phyloP scores from a whole-genome alignment of 345 rosid genomes.

The Ricinus communis region DNA sequence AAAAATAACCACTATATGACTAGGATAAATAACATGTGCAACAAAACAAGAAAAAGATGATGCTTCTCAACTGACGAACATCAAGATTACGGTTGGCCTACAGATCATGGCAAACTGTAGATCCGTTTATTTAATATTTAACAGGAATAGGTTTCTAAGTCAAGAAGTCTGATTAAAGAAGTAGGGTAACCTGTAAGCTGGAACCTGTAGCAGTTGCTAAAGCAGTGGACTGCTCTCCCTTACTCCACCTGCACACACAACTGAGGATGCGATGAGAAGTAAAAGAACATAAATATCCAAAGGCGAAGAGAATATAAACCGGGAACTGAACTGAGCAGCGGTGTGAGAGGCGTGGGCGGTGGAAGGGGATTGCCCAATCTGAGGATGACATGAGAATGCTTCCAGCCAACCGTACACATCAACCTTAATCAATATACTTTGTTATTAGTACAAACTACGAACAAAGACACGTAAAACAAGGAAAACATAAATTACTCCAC shows the following conservation, averaged over 20 bases:
- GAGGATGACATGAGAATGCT: conserved; percentile 91
- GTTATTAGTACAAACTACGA: no score
- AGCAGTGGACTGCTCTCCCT: conserved; percentile 84
- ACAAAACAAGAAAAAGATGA: no score
- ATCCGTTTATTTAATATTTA: no score
- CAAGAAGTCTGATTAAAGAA: conserved; percentile 11
- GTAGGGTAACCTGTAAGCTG: conserved; percentile 52
- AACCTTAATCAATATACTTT: conserved; percentile 32
- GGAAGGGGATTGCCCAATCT: conserved; percentile 63
- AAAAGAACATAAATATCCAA: no score
- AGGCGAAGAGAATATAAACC: no score
- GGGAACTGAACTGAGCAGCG: conserved; percentile 44
- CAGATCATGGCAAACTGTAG: no score
- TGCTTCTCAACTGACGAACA: no score
- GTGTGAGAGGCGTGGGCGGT: conserved; percentile 28
- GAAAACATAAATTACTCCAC: conserved; percentile 18
- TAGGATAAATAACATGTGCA: not conserved
- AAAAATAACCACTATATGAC: no score
- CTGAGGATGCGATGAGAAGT: not conserved
- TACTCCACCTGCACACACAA: conserved; percentile 50
- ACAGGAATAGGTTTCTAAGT: no score
- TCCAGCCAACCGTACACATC: conserved; percentile 83
- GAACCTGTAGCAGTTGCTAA: conserved; percentile 70
- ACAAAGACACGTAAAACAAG: no score
- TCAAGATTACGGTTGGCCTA: no score